A percentile compares a stretch with the other conserved stretches of the same genome.
Evolutionary conservation across 805 yeast genomes (phyloP).

Genomic region (Zygoascus ofunaensis): DNA sequence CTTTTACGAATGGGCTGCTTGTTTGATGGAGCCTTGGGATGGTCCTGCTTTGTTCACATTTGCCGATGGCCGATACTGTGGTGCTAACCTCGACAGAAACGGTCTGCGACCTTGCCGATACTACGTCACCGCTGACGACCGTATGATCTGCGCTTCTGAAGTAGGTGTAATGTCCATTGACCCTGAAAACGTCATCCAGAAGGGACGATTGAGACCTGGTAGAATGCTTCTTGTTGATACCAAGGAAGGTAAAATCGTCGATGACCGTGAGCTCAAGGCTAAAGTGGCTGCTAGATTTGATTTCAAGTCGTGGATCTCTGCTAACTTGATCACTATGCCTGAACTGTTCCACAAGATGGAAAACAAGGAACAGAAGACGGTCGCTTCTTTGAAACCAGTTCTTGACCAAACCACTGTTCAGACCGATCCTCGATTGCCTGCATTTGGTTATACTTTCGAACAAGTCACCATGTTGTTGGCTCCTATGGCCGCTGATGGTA

Average conservation of each 20-base stretch:
- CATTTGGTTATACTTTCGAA: constrained; percentile 92
- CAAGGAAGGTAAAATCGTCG: constrained; percentile 83
- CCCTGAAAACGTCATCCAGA: constrained; percentile 69
- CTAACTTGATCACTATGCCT: constrained; percentile 75
- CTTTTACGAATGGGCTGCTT: constrained; percentile 98
- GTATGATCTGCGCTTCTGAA: constrained; percentile 96
- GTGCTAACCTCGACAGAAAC: constrained; percentile 95
- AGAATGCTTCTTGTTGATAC: constrained; percentile 94
- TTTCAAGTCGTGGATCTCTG: constrained; percentile 87
- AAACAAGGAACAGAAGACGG: constrained; percentile 28
- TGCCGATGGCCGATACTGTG: constrained; percentile 96
- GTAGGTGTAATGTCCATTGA: constrained; percentile 93
- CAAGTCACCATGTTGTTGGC: constrained; percentile 74
- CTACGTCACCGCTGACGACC: constrained; percentile 87
- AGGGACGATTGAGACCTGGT: constrained; percentile 95
- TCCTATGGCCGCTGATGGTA: constrained; percentile 89
- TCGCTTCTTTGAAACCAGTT: constrained; percentile 16
- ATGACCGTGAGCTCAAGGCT: constrained; percentile 78
- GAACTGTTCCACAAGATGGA: constrained; percentile 58
- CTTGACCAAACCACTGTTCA: constrained; percentile 42
- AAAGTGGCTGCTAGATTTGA: constrained; percentile 75
- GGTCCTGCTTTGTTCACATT: constrained; percentile 97
- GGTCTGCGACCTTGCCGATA: constrained; percentile 98
- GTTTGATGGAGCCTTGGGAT: constrained; percentile 99
- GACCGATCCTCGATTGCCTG: constrained; percentile 71